A percentile compares a stretch with the other conserved stretches of the same genome.
Evolutionary conservation across 805 yeast genomes (phyloP).

Genomic region (Wickerhamiella occidentalis): DNA sequence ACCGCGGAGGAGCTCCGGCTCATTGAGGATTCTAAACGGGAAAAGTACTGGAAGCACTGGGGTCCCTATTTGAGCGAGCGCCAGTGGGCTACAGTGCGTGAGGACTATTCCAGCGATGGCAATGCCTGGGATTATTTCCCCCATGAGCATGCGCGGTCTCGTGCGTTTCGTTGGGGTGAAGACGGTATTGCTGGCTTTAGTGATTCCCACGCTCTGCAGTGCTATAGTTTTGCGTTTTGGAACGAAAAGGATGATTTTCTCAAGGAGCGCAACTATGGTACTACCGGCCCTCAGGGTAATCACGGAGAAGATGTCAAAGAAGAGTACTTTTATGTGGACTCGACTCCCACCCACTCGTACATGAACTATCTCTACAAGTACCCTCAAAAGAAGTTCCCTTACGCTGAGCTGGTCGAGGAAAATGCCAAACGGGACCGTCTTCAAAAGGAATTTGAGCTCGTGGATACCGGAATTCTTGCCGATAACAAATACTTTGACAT

Average conservation of each 20-base stretch:
- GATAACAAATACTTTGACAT: conserved; percentile 75
- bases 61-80: conserved; percentile 85
- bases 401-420: conserved; percentile 55
- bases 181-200: conserved; percentile 87
- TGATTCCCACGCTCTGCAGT: conserved; percentile 67
- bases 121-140: conserved; percentile 87
- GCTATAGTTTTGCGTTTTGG: conserved; percentile 80
- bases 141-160: conserved; percentile 66
- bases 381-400: conserved; percentile 79
- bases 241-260: conserved; percentile 75
- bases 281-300: conserved; percentile 86
- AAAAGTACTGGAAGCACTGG: conserved; percentile 70
- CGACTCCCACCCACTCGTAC: conserved; percentile 86
- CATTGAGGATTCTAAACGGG: conserved; percentile 30
- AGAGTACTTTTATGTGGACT: conserved; percentile 60
- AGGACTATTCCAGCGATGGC: conserved; percentile 75
- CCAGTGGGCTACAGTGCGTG: conserved; percentile 62
- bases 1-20: conserved; percentile 34
- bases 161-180: conserved; percentile 91
- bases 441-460: conserved; percentile 68
- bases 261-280: conserved; percentile 78
- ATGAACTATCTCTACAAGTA: conserved; percentile 86
- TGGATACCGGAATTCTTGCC: conserved; percentile 57
- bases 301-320: conserved; percentile 90
- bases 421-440: conserved; percentile 52